Percentiles rank a stretch among this genome's conserved stretches.
phyloP scores from a whole-genome alignment of 2,329 filamentous ascomycete species.

The Trichoderma citrinoviride region DNA sequence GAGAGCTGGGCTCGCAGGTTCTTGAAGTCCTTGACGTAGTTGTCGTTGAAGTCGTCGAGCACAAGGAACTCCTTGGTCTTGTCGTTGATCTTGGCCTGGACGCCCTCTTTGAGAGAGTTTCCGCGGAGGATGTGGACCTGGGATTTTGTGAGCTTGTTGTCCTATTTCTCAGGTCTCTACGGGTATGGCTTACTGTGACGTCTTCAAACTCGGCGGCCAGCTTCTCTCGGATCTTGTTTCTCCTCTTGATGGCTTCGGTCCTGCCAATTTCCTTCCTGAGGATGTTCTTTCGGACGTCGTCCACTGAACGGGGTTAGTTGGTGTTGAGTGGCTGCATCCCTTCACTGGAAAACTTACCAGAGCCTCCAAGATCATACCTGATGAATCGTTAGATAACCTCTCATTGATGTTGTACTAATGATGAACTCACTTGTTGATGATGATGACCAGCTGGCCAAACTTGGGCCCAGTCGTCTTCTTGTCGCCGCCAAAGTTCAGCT shows the following conservation, averaged over 20 bases:
- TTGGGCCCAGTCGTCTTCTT: slow-evolving; percentile 8
- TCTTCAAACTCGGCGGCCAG: slow-evolving; percentile 14
- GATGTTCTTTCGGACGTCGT: slow-evolving; percentile 18
- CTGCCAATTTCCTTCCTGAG: slow-evolving; percentile 17
- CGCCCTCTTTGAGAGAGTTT: slow-evolving; percentile 16
- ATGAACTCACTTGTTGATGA: slow-evolving; percentile 14
- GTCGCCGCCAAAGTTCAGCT: slow-evolving; percentile 16
- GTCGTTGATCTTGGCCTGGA: slow-evolving; percentile 13
- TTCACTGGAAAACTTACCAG: slow-evolving; percentile 4
- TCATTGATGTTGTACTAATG: neutral
- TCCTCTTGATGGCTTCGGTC: slow-evolving; percentile 14
- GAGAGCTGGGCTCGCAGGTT: slow-evolving; percentile 5
- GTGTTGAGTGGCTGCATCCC: neutral
- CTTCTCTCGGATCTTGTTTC: slow-evolving; percentile 20
- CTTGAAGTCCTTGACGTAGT: slow-evolving; percentile 17
- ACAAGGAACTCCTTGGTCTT: slow-evolving; percentile 13
- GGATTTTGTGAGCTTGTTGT: neutral
- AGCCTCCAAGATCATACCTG: slow-evolving; percentile 17
- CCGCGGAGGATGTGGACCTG: slow-evolving; percentile 14
- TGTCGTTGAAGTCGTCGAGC: slow-evolving; percentile 16
- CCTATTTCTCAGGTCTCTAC: too few relatives aligned
- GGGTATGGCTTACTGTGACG: slow-evolving; percentile 1
- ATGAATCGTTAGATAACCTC: neutral
- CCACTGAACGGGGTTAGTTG: slow-evolving; percentile 4
- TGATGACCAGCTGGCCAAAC: slow-evolving; percentile 16